Evolutionary conservation across 1,284 basidiomycete genomes (phyloP).

Genomic region (Pholiota adiposa): DNA sequence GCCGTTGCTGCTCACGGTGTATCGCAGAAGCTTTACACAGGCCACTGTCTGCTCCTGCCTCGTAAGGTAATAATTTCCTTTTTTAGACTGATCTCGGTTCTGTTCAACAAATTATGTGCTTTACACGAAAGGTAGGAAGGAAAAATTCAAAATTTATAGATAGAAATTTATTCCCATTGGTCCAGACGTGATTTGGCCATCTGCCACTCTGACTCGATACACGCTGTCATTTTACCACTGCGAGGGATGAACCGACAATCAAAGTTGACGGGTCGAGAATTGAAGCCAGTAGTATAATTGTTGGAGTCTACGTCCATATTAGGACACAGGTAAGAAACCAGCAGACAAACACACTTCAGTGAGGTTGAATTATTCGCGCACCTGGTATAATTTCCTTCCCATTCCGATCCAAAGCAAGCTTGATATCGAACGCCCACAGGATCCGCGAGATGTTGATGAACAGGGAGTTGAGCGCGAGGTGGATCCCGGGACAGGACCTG

Average conservation of each 20-base stretch:
- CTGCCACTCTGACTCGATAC: conserved; percentile 27
- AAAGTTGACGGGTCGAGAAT: conserved; percentile 48
- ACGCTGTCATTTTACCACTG: conserved; percentile 26
- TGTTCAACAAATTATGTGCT: background rate
- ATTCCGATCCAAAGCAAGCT: conserved; percentile 28
- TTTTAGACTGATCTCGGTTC: background rate
- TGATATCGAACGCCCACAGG: conserved; percentile 47
- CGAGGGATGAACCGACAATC: conserved; percentile 38
- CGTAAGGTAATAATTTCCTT: too few species aligned
- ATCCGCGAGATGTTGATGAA: conserved; percentile 47
- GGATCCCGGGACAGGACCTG: conserved; percentile 48
- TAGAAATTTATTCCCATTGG: conserved; percentile 15
- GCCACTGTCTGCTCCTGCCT: too few species aligned
- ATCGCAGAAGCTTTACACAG: too few species aligned
- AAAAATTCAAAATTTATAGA: background rate
- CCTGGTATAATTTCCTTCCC: conserved; percentile 29
- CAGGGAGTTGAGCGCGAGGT: conserved; percentile 46
- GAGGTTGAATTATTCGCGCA: conserved; percentile 2
- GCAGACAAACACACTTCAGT: background rate
- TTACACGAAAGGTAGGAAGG: too few species aligned
- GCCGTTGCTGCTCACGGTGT: too few species aligned
- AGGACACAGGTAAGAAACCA: background rate
- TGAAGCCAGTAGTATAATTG: conserved; percentile 50
- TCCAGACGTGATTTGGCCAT: conserved; percentile 17
- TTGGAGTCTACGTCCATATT: conserved; percentile 39